Evolutionary conservation across 1,284 basidiomycete genomes (phyloP), one percentile per base, ranked within the genome.

Genomic region (Microbotryum silenes-acaulis): DNA sequence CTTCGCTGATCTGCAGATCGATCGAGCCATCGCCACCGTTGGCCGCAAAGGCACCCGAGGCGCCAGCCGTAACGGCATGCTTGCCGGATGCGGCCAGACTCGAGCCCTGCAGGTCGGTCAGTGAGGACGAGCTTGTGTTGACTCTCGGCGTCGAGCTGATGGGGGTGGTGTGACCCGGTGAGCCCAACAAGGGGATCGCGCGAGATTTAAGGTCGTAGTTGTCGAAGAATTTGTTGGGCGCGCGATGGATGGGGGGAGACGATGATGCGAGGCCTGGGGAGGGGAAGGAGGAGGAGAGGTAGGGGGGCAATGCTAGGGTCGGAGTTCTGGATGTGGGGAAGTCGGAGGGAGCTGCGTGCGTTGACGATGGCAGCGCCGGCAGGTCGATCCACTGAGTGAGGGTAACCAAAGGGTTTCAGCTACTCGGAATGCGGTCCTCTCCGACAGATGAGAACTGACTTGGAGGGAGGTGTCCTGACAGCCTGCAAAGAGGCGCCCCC

Each of bases 1-100:
- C 78, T 14, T 82, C 78, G 6, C 84, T 81, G 29, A 92, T 83
- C 60, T 81, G 78, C 21, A 77, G 62, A 52, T 76, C 74, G 25
- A 67, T 44, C 51, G 37, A 31, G 55, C 52, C 18, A 53, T 33
- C 37, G 52, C 50, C 59, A 50, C 25, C 25, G 3, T n/a, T n/a
- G 12, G 9, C 16, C 37, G 16, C 10, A 42, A 42, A 42, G 14
- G 37, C 37, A 10, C 37, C 37, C 37, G 37, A 42, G 37, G 37
- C 37, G 14, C 37, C 37, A 42, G 37, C 37, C 37, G 37, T 14
- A 42, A 42, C 12, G 12, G 37, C 5, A 42, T 42, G 37, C 37
- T 42, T 42, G 9, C 12, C 16, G 6, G 37, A 18, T 12, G 14
- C 37, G 5, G 37, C 37, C 37, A 42, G 37, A 42, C 37, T 42